Conservation (phyloP, 352 stramenopile species). For the Phytophthora capsici region DNA sequence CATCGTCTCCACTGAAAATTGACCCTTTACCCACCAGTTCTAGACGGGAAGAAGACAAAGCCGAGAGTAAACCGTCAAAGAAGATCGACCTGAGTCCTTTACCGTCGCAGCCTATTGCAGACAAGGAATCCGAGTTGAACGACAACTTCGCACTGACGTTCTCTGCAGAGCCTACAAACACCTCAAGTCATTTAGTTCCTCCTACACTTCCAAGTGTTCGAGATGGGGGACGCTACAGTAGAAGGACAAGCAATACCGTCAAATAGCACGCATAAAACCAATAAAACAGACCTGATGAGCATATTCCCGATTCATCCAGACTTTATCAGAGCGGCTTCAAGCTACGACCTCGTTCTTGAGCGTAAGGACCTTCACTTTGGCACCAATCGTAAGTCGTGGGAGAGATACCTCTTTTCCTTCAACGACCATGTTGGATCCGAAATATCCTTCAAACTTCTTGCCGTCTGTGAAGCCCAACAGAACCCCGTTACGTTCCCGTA, state of each 20-base stretch:
- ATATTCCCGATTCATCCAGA: background rate
- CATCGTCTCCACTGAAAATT: slow-evolving; percentile 45
- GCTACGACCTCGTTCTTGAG: slow-evolving; percentile 65
- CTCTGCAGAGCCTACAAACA: slow-evolving; percentile 11
- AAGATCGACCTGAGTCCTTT: slow-evolving; percentile 27
- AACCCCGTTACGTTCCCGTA: slow-evolving; percentile 62
- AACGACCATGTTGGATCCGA: slow-evolving; percentile 78
- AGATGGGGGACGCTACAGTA: slow-evolving; percentile 62
- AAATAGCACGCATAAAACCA: slow-evolving; percentile 16
- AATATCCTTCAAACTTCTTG: slow-evolving; percentile 66
- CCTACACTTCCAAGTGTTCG: slow-evolving; percentile 56
- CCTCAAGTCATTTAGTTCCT: slow-evolving; percentile 5
- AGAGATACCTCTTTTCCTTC: slow-evolving; percentile 28
- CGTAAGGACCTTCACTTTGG: slow-evolving; percentile 67
- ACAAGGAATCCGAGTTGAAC: slow-evolving; percentile 30
- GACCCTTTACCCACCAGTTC: slow-evolving; percentile 30
- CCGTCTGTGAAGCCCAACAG: slow-evolving; percentile 64
- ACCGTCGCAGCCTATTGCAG: slow-evolving; percentile 16
- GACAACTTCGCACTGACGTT: slow-evolving; percentile 19
- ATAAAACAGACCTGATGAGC: background rate
- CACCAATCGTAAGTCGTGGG: slow-evolving; percentile 49
- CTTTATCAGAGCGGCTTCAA: slow-evolving; percentile 27
- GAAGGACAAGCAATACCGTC: slow-evolving; percentile 26
- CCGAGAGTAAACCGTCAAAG: slow-evolving; percentile 33
- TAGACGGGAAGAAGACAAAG: slow-evolving; percentile 31